Evolutionary conservation across 2,329 filamentous ascomycete genomes (phyloP), one percentile per base, ranked within the genome.

Genomic region (Epichloe baconii): DNA sequence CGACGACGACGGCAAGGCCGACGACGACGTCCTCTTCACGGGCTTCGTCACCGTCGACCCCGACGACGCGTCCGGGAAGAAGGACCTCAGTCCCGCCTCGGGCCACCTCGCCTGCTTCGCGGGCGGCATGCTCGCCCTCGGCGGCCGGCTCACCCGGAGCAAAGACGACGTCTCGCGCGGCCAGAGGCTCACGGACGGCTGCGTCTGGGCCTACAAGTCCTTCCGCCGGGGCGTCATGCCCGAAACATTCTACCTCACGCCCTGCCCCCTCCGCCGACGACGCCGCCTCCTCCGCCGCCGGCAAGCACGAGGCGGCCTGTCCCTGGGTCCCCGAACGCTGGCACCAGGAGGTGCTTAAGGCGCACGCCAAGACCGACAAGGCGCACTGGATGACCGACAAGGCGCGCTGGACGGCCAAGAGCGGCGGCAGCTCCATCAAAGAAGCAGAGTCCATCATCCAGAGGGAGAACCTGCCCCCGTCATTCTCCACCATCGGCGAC

Each of bases 41-140:
- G 82, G 75, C 12, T 63, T 65, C 8, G 55, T 63, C 4, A 54
- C 61, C 31, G 54, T 59, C 19, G 68, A 71, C 46, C 68, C 66
- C 12, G 67, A 75, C 10, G 75, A 74, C 70, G 69, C 69, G 2
- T 66, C 71, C 7, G 23, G 44, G 12, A 43, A 15, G 8, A 49
- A 26, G 43, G 2, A 34, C 5, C 47, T 50, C 21, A 42, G 15
- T 1, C 50, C 47, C 5, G 50, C 53, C 19, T 15, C 50, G 17
- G 53, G 53, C 50, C 53, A 54, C 50, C 48, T 50, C 17, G 47
- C 50, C 11, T 54, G 83, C 61, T 86, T 86, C 63, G 68, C 83
- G 38, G 83, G 83, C 36, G 83, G 82, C 58, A 86, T 86, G 83
- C 79, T 83, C 53, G 82, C 74, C 8, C 69, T 86, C 58, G 79